Evolutionary conservation across 257 asterid genomes (phyloP).

Genomic region (Nicotiana sylvestris): DNA sequence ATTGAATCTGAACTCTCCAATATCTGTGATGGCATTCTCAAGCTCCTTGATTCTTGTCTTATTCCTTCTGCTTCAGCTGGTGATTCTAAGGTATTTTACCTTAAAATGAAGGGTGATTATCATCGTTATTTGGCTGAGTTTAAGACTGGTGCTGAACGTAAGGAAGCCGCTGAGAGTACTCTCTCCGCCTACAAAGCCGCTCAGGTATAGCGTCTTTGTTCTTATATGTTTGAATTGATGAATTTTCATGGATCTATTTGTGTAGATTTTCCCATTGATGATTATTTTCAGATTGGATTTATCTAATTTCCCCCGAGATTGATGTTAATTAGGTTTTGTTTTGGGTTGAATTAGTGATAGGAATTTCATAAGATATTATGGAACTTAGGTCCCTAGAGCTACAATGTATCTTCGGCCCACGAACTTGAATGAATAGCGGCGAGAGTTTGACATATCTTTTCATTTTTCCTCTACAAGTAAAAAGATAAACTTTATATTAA

Average conservation of each 20-base stretch:
- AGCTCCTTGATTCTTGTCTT: slow-evolving; percentile 15
- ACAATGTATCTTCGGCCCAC: no score
- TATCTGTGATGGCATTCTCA: slow-evolving; percentile 22
- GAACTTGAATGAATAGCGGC: no score
- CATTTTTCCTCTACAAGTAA: no score
- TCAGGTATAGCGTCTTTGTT: slow-evolving; percentile 11
- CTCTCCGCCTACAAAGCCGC: slow-evolving; percentile 26
- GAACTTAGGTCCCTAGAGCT: no score
- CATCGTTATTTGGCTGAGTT: slow-evolving; percentile 29
- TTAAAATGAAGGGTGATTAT: slow-evolving; percentile 26
- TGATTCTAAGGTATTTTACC: slow-evolving; percentile 23
- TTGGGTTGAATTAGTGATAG: no score
- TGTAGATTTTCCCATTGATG: background rate
- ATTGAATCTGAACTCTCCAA: slow-evolving; percentile 20
- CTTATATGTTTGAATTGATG: background rate
- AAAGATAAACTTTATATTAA: no score
- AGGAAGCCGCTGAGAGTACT: slow-evolving; percentile 27
- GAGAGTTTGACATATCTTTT: no score
- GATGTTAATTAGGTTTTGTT: background rate
- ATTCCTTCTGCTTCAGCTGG: slow-evolving; percentile 16
- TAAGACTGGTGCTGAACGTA: slow-evolving; percentile 21
- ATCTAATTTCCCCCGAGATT: background rate
- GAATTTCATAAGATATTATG: no score
- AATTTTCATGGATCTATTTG: background rate
- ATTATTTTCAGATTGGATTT: background rate